phyloP scores from a whole-genome alignment of 371 early-diverging fungal genomes.

The Rhizopus microsporus region DNA sequence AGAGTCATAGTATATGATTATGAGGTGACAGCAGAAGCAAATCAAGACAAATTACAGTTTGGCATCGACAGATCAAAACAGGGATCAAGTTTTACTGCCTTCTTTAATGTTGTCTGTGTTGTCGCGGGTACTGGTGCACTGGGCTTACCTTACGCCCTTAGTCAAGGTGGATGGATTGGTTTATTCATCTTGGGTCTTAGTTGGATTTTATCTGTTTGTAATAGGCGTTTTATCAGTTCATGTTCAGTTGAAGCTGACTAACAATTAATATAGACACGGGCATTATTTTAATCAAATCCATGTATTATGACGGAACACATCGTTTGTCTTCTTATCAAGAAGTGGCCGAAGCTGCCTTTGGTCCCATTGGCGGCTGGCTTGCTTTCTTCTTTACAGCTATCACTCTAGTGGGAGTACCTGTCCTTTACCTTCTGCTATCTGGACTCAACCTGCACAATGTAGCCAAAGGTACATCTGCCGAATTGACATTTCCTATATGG shows the following conservation, averaged over 20 bases:
- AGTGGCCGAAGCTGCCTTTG: conserved; percentile 69
- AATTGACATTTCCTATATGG: conserved; percentile 50
- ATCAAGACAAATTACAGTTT: conserved; percentile 11
- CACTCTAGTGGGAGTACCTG: conserved; percentile 66
- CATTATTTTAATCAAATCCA: conserved; percentile 68
- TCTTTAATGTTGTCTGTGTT: conserved; percentile 75
- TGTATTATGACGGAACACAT: conserved; percentile 65
- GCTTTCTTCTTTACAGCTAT: conserved; percentile 68
- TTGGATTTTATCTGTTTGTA: conserved; percentile 47
- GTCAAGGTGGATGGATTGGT: conserved; percentile 84
- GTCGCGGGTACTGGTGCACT: conserved; percentile 87
- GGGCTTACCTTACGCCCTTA: conserved; percentile 81
- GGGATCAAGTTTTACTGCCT: conserved; percentile 48
- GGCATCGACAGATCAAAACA: conserved; percentile 29
- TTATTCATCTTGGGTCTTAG: conserved; percentile 39
- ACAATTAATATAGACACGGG: conserved; percentile 73
- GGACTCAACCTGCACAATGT: conserved; percentile 62
- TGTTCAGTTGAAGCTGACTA: not conserved
- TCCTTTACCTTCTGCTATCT: conserved; percentile 76
- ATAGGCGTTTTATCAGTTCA: conserved; percentile 4
- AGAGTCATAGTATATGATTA: not conserved
- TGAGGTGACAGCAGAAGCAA: not conserved
- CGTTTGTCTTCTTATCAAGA: conserved; percentile 49
- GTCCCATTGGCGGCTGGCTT: conserved; percentile 57
- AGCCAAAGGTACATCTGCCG: conserved; percentile 28